Base-by-base conservation (phyloP, 352 stramenopile species). In the Pilasporangium apinafurcum region DNA sequence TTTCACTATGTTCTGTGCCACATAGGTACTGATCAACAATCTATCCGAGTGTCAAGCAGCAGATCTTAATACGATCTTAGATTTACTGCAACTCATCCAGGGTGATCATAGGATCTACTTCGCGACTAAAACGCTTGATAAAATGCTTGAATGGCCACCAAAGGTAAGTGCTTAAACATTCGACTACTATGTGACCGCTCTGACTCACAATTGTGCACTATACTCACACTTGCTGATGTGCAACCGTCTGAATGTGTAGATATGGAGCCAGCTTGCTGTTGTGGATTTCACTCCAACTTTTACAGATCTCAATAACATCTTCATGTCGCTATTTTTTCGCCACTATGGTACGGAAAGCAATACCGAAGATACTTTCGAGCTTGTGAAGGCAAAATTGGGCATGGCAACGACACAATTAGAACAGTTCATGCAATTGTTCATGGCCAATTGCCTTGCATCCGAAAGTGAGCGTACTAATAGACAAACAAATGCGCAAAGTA, bases 1-100 rank as follows among this genome's bases (percentile, higher is more conserved):
- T 16, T 44, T 20, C 18, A 8, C 7, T 44, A 0, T 8, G 12
- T 44, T 44, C 24, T 34, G 7, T 30, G 20, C 9, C 17, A 8
- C 25, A 20, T 40, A 82, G 71, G 58, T 84, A 29, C 39, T 84
- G 21, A 48, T 84, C 10, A 59, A 75, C 42, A 78, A 74, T 35
- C 48, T 58, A 9, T 64, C 63, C 4, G 51, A 82, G 37, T 68
- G 62, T 14, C 60, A 78, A 8, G 71, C 79, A 44, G 31, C 14
- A 5, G 31, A 17, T 3, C 51, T 84, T 35, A 51, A 67, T 30
- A 56, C 59, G 5, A 44, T 68, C 0, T 22, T 84, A 4, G 61
- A 76, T 9, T 37, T 84, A 7, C 55, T 73, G 2, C 14, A 45
- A 10, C 38, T 80, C 14, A 45, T 75, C 13, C 65, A 65, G 31